phyloP scores from a whole-genome alignment of 352 stramenopile species.

The Phytopythium oedochilum region DNA sequence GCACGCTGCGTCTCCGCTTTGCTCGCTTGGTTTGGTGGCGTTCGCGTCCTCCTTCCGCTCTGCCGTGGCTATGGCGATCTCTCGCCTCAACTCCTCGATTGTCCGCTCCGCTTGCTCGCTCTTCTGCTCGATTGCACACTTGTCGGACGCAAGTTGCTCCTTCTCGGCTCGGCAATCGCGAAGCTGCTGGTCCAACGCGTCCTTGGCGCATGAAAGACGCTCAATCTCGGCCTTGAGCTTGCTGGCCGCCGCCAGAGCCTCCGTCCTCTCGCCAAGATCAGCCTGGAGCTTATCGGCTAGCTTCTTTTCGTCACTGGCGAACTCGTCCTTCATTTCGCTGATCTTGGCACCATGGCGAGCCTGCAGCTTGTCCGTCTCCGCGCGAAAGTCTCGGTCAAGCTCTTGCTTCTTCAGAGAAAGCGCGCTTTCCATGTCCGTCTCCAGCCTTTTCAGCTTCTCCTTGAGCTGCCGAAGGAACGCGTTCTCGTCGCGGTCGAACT shows the following conservation, averaged over 20 bases:
- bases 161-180: not conserved
- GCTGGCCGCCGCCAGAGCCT: constrained; percentile 7
- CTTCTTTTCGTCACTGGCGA: constrained; percentile 28
- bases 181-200: constrained; percentile 10
- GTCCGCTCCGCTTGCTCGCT: not conserved
- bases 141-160: not conserved
- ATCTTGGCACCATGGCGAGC: constrained; percentile 36
- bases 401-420: constrained; percentile 50
- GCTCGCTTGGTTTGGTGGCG: not conserved
- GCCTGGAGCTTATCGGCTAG: constrained; percentile 26
- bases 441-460: constrained; percentile 60
- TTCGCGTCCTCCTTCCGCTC: not conserved
- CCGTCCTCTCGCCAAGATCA: constrained; percentile 20
- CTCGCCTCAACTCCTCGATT: not conserved
- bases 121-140: not conserved
- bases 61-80: not conserved
- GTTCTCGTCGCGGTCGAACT: constrained; percentile 64
- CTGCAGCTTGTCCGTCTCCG: constrained; percentile 35
- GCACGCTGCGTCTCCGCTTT: not conserved
- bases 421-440: constrained; percentile 38
- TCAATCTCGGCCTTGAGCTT: constrained; percentile 29
- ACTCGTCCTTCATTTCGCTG: constrained; percentile 34
- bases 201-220: constrained; percentile 12
- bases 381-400: constrained; percentile 45
- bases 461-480: constrained; percentile 42